Evolutionary conservation across 768 basidiomycete species (phyloP).

Genomic region (Dioszegia hungarica): DNA sequence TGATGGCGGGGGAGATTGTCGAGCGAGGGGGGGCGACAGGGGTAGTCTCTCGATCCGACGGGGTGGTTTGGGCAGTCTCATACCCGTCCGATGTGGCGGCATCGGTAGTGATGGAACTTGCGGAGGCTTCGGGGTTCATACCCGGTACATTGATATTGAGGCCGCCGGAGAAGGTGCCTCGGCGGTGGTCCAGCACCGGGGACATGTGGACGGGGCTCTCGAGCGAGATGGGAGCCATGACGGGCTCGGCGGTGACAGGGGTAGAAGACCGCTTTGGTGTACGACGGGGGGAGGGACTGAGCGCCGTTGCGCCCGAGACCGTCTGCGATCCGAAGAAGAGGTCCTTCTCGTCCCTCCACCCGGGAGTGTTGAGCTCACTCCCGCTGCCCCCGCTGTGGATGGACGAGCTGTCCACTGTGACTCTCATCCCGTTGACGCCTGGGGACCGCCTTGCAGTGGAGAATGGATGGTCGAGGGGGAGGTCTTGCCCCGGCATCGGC

Average conservation of each 20-base stretch:
- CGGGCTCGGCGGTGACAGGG: not conserved
- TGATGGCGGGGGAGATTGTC: too few relatives aligned
- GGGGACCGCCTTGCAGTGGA: too few relatives aligned
- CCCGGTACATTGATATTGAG: constrained; percentile 3
- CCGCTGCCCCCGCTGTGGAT: not conserved
- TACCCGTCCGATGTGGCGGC: not conserved
- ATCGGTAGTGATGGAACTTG: not conserved
- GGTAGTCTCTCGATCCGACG: not conserved
- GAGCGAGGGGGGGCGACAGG: not conserved
- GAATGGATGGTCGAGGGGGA: constrained; percentile 21
- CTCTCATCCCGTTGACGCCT: not conserved
- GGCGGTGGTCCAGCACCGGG: not conserved
- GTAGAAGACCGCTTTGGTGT: not conserved
- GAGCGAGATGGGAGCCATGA: not conserved
- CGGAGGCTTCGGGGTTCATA: not conserved
- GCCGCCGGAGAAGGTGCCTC: constrained; percentile 2
- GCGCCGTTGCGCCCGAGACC: not conserved
- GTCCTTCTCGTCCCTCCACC: not conserved
- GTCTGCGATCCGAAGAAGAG: not conserved
- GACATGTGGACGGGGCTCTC: not conserved
- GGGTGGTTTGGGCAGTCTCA: not conserved
- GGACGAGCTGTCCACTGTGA: not conserved
- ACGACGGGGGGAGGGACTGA: not conserved
- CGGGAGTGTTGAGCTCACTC: constrained; percentile 1
- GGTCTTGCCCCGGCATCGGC: not conserved